A percentile compares a stretch with the other conserved stretches of the same genome.
Evolutionary conservation across 305 asterid species (phyloP).

Genomic region (Lippia alba): DNA sequence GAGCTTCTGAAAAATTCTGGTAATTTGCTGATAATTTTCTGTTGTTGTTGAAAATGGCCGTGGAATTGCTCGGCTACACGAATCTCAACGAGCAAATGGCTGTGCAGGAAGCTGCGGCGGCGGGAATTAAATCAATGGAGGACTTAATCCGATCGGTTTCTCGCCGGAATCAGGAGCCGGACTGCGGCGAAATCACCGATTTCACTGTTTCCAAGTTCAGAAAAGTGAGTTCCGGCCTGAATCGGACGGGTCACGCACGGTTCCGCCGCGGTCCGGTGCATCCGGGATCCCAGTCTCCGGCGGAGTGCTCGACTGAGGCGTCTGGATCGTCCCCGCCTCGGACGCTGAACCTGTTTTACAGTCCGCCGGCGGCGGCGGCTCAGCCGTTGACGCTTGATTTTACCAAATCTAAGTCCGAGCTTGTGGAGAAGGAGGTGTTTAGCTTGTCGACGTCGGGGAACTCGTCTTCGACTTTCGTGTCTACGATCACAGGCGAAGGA

Average conservation of each 20-base stretch:
- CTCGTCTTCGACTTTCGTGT: constrained; percentile 69
- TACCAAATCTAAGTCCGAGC: constrained; percentile 21
- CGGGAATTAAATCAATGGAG: constrained; percentile 59
- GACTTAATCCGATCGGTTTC: constrained; percentile 52
- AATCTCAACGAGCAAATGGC: constrained; percentile 41
- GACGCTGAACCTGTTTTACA: constrained; percentile 31
- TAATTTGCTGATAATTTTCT: background rate
- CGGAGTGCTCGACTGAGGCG: background rate
- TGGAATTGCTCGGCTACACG: constrained; percentile 34
- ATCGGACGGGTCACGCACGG: constrained; percentile 67
- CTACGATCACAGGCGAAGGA: constrained; percentile 83
- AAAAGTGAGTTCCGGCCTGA: constrained; percentile 34
- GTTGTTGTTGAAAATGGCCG: constrained; percentile 33
- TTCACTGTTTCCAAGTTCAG: constrained; percentile 55
- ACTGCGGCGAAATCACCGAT: constrained; percentile 54
- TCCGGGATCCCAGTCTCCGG: background rate
- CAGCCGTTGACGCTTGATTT: constrained; percentile 48
- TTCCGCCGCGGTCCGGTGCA: constrained; percentile 62
- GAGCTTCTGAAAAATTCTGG: too few relatives aligned
- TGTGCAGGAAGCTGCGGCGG: constrained; percentile 52
- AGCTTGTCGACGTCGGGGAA: constrained; percentile 30
- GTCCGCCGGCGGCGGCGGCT: constrained; percentile 6
- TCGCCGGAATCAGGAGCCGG: constrained; percentile 30
- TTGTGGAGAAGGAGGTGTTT: constrained; percentile 31
- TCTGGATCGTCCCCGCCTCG: background rate